Percentiles rank a stretch among this genome's conserved stretches.
Evolutionary conservation across 805 yeast genomes (phyloP).

Genomic region (Priceomyces melissophilus): DNA sequence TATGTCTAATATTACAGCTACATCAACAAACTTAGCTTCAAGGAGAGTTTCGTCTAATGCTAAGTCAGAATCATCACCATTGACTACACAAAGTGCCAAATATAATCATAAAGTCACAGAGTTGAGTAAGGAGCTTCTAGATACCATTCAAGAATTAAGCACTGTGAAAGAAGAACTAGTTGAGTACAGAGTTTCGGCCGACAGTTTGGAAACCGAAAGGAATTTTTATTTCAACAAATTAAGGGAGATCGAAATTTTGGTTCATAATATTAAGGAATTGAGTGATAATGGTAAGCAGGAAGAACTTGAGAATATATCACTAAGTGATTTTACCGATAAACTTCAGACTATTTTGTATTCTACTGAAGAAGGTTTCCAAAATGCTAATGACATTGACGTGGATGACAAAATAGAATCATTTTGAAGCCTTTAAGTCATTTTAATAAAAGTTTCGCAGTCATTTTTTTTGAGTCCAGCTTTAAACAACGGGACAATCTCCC

Average conservation of each 20-base stretch:
- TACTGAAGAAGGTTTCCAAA: conserved; percentile 81
- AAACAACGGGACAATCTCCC: too few species aligned
- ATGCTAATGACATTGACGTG: conserved; percentile 34
- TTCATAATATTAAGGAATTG: conserved; percentile 48
- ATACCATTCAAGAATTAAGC: conserved; percentile 39
- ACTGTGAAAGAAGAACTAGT: conserved; percentile 48
- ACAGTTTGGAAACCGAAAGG: conserved; percentile 74
- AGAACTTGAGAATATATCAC: conserved; percentile 26
- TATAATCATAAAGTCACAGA: conserved; percentile 11
- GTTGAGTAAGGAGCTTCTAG: conserved; percentile 38
- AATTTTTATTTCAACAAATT: conserved; percentile 87
- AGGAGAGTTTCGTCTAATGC: conserved; percentile 16
- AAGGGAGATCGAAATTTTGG: conserved; percentile 80
- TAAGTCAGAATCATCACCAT: conserved; percentile 4
- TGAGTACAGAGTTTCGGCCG: conserved; percentile 58
- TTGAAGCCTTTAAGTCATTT: conserved; percentile 1
- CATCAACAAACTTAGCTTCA: conserved; percentile 13
- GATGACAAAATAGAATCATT: conserved; percentile 14
- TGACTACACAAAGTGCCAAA: conserved; percentile 6
- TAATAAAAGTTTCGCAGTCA: too few species aligned
- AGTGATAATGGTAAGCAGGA: conserved; percentile 7
- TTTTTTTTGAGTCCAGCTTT: too few species aligned
- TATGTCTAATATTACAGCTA: conserved; percentile 3
- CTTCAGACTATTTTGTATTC: conserved; percentile 75
- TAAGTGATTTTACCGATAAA: conserved; percentile 39